Percentiles rank a stretch among this genome's conserved stretches.
phyloP scores from a whole-genome alignment of 2,329 filamentous ascomycete genomes.

The Aureobasidium namibiae region DNA sequence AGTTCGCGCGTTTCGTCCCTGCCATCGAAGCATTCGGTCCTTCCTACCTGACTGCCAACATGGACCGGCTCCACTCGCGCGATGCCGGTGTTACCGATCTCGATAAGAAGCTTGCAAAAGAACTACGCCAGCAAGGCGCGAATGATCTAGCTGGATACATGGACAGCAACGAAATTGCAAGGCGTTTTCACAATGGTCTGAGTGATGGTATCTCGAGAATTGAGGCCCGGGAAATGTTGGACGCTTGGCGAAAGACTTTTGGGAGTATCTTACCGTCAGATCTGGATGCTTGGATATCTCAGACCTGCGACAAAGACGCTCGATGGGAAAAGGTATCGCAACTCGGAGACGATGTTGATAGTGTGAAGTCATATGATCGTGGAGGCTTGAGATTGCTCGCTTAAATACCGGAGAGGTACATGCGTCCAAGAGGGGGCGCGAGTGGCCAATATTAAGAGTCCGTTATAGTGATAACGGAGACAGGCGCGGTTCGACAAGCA shows the following conservation, averaged over 20 bases:
- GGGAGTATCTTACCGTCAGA: neutral
- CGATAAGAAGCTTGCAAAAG: neutral
- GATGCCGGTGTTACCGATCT: neutral
- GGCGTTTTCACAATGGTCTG: neutral
- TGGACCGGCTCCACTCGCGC: neutral
- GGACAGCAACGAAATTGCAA: neutral
- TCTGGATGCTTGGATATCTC: neutral
- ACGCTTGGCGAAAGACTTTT: neutral
- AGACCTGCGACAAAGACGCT: neutral
- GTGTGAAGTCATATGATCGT: no score
- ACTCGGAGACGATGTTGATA: no score
- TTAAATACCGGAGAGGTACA: no score
- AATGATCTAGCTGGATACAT: neutral
- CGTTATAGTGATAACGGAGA: no score
- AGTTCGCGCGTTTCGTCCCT: slow-evolving; percentile 10
- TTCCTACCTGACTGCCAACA: slow-evolving; percentile 9
- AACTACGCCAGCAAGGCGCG: neutral
- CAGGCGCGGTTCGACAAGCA: no score
- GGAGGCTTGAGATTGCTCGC: no score
- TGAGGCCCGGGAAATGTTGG: neutral
- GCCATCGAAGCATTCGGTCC: slow-evolving; percentile 9
- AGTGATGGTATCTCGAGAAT: neutral
- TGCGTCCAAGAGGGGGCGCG: no score
- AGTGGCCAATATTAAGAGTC: no score
- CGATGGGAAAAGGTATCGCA: neutral